Base-by-base conservation (phyloP, 306 rosid genomes). In the Lotus japonicus region DNA sequence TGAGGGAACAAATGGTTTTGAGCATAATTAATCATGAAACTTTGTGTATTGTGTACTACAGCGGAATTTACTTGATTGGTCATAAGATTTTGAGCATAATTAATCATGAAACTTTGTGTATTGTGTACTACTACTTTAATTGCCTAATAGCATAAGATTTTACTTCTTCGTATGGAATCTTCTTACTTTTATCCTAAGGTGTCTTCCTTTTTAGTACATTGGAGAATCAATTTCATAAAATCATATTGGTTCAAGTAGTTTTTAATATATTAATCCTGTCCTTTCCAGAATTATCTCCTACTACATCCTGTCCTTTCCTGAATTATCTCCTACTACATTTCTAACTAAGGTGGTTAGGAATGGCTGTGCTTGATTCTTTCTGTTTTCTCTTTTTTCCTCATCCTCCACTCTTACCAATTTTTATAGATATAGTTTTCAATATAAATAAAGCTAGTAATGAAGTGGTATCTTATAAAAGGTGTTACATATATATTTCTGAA, bases 171-270 rank as follows among this genome's bases (percentile, higher is more conserved):
- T 49, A 13, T 14, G 38, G 62, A 46, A 58, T 48, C 60, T 33
- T 64, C 35, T 58, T 36, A 21, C 66, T 18, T 9, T 31, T 0
- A 49, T 56, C 55, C 48, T 31, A 16, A 53, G 50, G 43, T 43
- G 48, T 33, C 58, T 55, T 49, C 66, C 66, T 53, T 57, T 74
- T 45, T 36, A 64, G 79, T 4, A 56, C 33, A 35, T 65, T 7
- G 50, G 31, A 41, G 65, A 46, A 14, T 48, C 26, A 35, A 19
- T 74, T 46, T 50, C 56, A 16, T 65, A 44, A 55, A 53, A 54
- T 19, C 26, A 35, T 53, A 45, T 45, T 56, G 7, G 14, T 39
- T 11, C 62, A 55, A 65, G 66, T 50, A 46, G 65, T 1, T 4
- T 51, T 26, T 55, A 49, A 46, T 21, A 45, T 28, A 50, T 13